Evolutionary conservation across 495 filamentous ascomycete genomes (phyloP), one percentile per base, ranked within the genome.

Genomic region (Xylaria venustula): DNA sequence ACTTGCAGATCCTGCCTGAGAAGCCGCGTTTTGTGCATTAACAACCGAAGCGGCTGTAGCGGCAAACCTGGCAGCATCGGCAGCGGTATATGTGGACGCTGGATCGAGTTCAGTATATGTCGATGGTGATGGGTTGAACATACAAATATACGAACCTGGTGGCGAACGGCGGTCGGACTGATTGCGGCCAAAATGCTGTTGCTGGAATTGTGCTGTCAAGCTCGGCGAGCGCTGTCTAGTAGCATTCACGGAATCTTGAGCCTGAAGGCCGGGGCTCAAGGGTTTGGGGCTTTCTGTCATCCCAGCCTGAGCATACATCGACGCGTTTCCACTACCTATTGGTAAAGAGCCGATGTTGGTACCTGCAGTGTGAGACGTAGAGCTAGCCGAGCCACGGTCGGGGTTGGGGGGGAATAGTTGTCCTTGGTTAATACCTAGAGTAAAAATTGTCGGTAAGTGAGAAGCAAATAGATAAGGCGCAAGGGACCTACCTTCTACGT

Each of bases 271-370:
- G 3, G 92, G 92, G 34, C 91, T 96, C 32, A 96, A 77, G 3
- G 92, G 90, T 68, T 90, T 93, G 0, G 92, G 91, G 63, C 89
- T 93, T 69, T 96, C 92, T 3, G 88, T 92, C 81, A 95, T 89
- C 57, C 81, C 80, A 54, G 76, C 79, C 59, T 90, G 86, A 15
- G 87, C 80, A 71, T 89, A 93, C 54, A 90, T 81, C 7, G 89
- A 84, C 5, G 83, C 66, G 45, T 79, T 72, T 65, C 75, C 69
- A 72, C 80, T 64, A 72, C 75, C 79, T 17, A 81, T 60, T 15
- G 77, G 75, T 61, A 80, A 65, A 25, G 79, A 81, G 1, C 77
- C 77, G 53, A 79, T 73, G 63, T 77, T 80, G 22, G 77, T 77
- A 55, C 74, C 77, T 2, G 80, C 72, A 23, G 77, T 79, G 65